Evolutionary conservation across 2,329 filamentous ascomycete genomes (phyloP), one percentile per base, ranked within the genome.

Genomic region (Aspergillus eucalypticola): DNA sequence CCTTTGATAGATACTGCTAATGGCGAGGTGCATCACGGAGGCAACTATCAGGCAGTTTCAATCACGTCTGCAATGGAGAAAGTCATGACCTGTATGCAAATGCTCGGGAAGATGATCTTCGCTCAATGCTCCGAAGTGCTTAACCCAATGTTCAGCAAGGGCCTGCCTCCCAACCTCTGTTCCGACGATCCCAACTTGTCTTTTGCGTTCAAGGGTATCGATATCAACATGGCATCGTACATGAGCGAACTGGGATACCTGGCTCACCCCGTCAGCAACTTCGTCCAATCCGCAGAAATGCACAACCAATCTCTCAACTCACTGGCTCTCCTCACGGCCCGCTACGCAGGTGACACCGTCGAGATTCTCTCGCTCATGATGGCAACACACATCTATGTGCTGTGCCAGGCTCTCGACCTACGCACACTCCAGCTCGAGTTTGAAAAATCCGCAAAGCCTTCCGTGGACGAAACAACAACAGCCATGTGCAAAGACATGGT

Each of bases 1-100:
- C 87, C 85, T 0, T 73, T 90, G 8, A 78, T 90, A 11, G 82
- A 89, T 60, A 66, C 74, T 0, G 64, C 61, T 0, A 66, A 63
- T 4, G 71, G 69, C 5, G 71, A 76, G 8, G 75, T 88, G 23
- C 81, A 86, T 60, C 83, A 86, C 54, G 87, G 88, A 2, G 87
- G 86, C 23, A 90, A 90, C 68, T 90, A 90, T 71, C 88, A 90
- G 71, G 88, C 87, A 1, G 77, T 77, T 6, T 77, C 82, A 1
- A 75, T 90, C 27, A 89, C 88, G 0, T 86, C 86, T 0, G 86
- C 87, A 1, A 86, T 86, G 79, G 88, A 89, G 63, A 89, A 88
- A 73, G 76, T 78, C 0, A 79, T 83, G 4, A 72, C 75, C 5
- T 77, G 75, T 0, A 66, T 84, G 39, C 83, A 86, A 64, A 81